These are phyloP conservation scores for Inonotus hispidus DNA, from an alignment of 1,284 basidiomycete genomes.

Conservation along the genomic window DNA sequence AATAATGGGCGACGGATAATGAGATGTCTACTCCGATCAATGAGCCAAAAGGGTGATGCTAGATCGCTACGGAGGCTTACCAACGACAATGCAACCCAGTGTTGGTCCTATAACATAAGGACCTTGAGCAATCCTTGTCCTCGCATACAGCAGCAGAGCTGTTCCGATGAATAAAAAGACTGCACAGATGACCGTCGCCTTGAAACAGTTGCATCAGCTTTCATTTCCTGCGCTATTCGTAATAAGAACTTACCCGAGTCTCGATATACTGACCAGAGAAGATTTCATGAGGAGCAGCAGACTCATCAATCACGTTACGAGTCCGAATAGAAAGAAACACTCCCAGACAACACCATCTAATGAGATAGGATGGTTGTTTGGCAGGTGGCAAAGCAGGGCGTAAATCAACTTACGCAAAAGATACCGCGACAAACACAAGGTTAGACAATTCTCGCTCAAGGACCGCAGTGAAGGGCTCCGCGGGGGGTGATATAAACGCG, in stretches of 20 bases:
- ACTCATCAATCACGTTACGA: conserved; percentile 41
- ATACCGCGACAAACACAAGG: conserved; percentile 30
- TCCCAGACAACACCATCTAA: conserved; percentile 63
- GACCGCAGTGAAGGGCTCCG: conserved; percentile 61
- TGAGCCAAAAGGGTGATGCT: not conserved
- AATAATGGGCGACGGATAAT: conserved; percentile 54
- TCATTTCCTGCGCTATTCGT: not conserved
- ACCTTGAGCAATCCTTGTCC: conserved; percentile 57
- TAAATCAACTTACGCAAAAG: conserved; percentile 56
- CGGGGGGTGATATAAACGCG: conserved; percentile 62
- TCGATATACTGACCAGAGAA: conserved; percentile 54
- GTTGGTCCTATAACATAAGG: conserved; percentile 57
- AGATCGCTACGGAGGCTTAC: conserved; percentile 28
- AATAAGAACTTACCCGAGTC: conserved; percentile 39
- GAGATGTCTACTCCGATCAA: conserved; percentile 42
- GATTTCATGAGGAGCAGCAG: conserved; percentile 34
- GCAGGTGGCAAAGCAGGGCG: not conserved
- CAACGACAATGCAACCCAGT: conserved; percentile 52
- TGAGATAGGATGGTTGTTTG: not conserved
- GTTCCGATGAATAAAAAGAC: conserved; percentile 66
- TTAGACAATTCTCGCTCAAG: conserved; percentile 53
- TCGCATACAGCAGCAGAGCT: conserved; percentile 57
- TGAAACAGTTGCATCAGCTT: conserved; percentile 7
- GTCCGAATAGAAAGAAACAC: conserved; percentile 59
- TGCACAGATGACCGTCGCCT: conserved; percentile 58